Evolutionary conservation across 495 filamentous ascomycete genomes (phyloP).

Genomic region (Neurospora sp.): DNA sequence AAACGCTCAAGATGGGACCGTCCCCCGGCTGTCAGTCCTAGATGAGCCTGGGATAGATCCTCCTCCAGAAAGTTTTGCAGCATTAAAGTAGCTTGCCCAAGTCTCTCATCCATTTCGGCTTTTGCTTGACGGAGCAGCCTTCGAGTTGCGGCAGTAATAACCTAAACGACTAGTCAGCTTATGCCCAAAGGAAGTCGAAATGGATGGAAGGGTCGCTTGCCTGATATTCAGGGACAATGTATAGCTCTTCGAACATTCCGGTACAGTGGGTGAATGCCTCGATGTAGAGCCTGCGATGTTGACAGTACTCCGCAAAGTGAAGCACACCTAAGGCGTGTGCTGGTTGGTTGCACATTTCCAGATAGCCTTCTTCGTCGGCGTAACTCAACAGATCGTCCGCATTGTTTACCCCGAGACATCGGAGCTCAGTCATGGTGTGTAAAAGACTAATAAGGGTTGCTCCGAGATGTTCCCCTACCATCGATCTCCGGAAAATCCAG

Average conservation of each 20-base stretch:
- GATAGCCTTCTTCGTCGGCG: constrained; percentile 50
- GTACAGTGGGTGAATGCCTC: constrained; percentile 58
- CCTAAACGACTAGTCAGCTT: constrained; percentile 24
- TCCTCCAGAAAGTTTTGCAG: constrained; percentile 50
- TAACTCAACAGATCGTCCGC: constrained; percentile 44
- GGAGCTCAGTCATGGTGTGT: constrained; percentile 47
- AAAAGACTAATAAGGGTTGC: constrained; percentile 45
- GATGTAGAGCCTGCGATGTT: constrained; percentile 46
- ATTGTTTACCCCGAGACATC: constrained; percentile 35
- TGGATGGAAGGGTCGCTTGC: constrained; percentile 22
- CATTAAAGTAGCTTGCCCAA: constrained; percentile 37
- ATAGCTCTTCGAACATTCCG: constrained; percentile 52
- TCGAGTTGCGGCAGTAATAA: constrained; percentile 43
- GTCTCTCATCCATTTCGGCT: constrained; percentile 51
- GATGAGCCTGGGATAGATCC: constrained; percentile 45
- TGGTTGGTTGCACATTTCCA: constrained; percentile 46
- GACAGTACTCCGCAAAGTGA: constrained; percentile 50
- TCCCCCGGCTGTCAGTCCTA: constrained; percentile 42
- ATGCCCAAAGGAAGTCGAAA: neutral
- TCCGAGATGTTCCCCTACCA: constrained; percentile 52
- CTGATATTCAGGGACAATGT: constrained; percentile 42
- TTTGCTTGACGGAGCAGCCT: constrained; percentile 50
- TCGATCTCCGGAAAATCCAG: constrained; percentile 47
- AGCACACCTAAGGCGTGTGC: constrained; percentile 51
- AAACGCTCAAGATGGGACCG: constrained; percentile 53